Evolutionary conservation across 2,329 filamentous ascomycete species (phyloP).

Genomic region (Arthrobotrys entomopaga): DNA sequence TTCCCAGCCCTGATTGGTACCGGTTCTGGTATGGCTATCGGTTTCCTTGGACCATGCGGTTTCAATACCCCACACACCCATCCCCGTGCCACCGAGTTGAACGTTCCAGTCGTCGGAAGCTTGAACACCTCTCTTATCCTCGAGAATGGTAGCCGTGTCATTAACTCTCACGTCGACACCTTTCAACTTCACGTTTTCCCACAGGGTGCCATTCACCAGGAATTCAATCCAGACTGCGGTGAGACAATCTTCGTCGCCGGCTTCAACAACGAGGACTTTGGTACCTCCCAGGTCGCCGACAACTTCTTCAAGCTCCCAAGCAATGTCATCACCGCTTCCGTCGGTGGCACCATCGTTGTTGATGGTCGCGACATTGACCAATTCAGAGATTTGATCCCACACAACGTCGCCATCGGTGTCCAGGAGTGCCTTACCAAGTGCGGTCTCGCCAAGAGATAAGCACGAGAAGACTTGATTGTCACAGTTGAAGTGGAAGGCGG

Average conservation of each 20-base stretch:
- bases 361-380: constrained; percentile 65
- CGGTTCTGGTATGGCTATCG: constrained; percentile 67
- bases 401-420: constrained; percentile 67
- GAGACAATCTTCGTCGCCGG: constrained; percentile 65
- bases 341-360: constrained; percentile 64
- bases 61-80: constrained; percentile 68
- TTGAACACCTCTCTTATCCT: constrained; percentile 49
- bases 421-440: constrained; percentile 68
- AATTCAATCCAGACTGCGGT: constrained; percentile 56
- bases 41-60: constrained; percentile 63
- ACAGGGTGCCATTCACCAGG: constrained; percentile 55
- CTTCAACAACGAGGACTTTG: constrained; percentile 67
- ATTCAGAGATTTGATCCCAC: constrained; percentile 64
- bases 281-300: constrained; percentile 67
- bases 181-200: constrained; percentile 64
- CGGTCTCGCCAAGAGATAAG: constrained; percentile 61
- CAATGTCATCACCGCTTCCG: constrained; percentile 65
- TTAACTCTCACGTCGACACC: constrained; percentile 37
- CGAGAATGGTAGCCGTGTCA: constrained; percentile 55
- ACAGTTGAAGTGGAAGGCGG: constrained; percentile 7
- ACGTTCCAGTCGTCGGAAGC: constrained; percentile 52
- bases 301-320: constrained; percentile 66
- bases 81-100: constrained; percentile 61
- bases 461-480: constrained; percentile 17
- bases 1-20: constrained; percentile 70